A percentile compares a stretch with the other conserved stretches of the same genome.
Conservation (phyloP, 345 rosid species). For the Adansonia digitata region DNA sequence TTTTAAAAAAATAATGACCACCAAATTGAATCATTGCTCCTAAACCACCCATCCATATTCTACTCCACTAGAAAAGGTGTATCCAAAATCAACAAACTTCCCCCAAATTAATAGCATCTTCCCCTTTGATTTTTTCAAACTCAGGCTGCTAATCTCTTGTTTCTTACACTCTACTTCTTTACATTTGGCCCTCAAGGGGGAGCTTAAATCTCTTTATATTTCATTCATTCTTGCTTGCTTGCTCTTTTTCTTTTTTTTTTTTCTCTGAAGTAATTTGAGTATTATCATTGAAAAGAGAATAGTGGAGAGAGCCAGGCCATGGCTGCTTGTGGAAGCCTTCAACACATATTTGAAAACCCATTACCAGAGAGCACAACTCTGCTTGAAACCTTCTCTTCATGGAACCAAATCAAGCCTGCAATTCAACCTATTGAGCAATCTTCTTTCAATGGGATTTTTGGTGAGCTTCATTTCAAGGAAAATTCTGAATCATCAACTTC, state of each 20-base stretch:
- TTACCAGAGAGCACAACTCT: constrained; percentile 46
- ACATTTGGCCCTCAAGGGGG: not conserved
- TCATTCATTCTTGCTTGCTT: not conserved
- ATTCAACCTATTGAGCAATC: constrained; percentile 33
- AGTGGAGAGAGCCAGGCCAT: constrained; percentile 28
- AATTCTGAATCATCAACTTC: constrained; percentile 12
- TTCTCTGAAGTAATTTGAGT: not conserved
- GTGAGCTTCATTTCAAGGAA: constrained; percentile 69
- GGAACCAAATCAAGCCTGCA: constrained; percentile 49
- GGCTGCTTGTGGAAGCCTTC: constrained; percentile 73
- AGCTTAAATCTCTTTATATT: constrained; percentile 2
- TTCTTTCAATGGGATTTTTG: constrained; percentile 61
- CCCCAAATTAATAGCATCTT: constrained; percentile 28
- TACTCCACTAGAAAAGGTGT: constrained; percentile 24
- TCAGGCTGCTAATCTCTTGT: constrained; percentile 30
- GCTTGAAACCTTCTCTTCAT: constrained; percentile 52
- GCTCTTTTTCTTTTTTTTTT: not conserved
- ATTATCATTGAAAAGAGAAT: not conserved
- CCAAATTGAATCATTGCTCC: constrained; percentile 23
- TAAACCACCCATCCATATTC: constrained; percentile 38
- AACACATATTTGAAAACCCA: constrained; percentile 56
- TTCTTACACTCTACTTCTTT: constrained; percentile 3
- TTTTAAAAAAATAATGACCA: constrained; percentile 33
- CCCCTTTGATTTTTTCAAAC: constrained; percentile 35
- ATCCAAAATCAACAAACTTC: constrained; percentile 1